Evolutionary conservation across 768 basidiomycete species (phyloP).

Genomic region (Gloeopeniophorella convolvens): DNA sequence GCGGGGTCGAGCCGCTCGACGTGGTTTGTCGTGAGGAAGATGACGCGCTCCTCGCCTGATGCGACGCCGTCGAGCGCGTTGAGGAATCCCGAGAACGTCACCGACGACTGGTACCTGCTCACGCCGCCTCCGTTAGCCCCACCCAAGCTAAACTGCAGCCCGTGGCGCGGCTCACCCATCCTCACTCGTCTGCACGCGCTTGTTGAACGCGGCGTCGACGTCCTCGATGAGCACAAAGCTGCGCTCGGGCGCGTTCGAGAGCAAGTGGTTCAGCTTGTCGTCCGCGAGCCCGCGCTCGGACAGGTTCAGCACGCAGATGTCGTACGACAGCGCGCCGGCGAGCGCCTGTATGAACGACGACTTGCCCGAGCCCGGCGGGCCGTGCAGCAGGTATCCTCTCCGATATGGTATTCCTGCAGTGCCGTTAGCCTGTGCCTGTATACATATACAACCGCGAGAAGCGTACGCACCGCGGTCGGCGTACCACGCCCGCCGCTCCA

Average conservation of each 20-base stretch:
- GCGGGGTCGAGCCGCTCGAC: slow-evolving; percentile 84
- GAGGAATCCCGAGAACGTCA: slow-evolving; percentile 96
- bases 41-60: slow-evolving; percentile 94
- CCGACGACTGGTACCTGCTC: slow-evolving; percentile 81
- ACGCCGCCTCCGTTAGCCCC: slow-evolving; percentile 11
- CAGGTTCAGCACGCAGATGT: slow-evolving; percentile 93
- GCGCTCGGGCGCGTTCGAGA: slow-evolving; percentile 89
- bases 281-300: slow-evolving; percentile 95
- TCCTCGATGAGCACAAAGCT: slow-evolving; percentile 97
- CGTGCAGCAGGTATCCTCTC: slow-evolving; percentile 89
- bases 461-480: slow-evolving; percentile 75
- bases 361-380: slow-evolving; percentile 97
- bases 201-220: slow-evolving; percentile 94
- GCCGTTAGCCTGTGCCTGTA: not conserved
- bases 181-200: slow-evolving; percentile 81
- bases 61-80: slow-evolving; percentile 98
- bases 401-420: slow-evolving; percentile 89
- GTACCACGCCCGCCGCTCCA: slow-evolving; percentile 87
- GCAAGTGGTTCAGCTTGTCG: slow-evolving; percentile 89
- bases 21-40: slow-evolving; percentile 99
- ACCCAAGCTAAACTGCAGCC: not conserved
- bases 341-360: slow-evolving; percentile 98
- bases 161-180: slow-evolving; percentile 63
- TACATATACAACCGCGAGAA: not conserved
- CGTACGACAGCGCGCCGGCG: slow-evolving; percentile 87